A percentile compares a stretch with the other conserved stretches of the same genome.
phyloP scores from a whole-genome alignment of 257 asterid genomes.

The Craterostigma plantagineum region DNA sequence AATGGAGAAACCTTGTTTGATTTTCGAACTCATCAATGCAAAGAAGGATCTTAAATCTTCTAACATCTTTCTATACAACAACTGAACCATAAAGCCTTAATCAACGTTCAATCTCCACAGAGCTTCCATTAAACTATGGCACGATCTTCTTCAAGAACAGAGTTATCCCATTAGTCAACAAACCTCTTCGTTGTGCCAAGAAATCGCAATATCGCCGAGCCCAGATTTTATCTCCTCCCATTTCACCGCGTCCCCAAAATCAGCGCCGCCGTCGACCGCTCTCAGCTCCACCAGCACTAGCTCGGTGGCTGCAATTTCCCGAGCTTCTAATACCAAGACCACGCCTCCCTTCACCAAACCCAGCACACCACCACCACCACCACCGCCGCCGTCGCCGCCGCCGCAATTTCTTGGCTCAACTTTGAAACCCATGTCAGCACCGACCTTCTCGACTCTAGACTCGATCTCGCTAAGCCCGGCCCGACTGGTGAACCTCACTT shows the following conservation, averaged over 20 bases:
- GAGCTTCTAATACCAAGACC: constrained; percentile 26
- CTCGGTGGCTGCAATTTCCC: constrained; percentile 26
- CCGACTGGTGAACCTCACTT: constrained; percentile 43
- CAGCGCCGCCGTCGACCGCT: constrained; percentile 30
- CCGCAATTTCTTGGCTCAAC: constrained; percentile 20
- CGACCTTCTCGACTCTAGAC: constrained; percentile 31
- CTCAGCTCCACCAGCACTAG: constrained; percentile 61
- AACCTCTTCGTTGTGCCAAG: constrained; percentile 20
- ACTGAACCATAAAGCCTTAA: too few species aligned
- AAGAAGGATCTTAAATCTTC: too few species aligned
- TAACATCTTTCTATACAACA: too few species aligned
- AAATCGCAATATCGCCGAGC: constrained; percentile 29
- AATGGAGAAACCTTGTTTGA: too few species aligned
- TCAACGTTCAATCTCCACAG: too few species aligned
- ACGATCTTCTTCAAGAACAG: too few species aligned
- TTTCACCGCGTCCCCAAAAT: constrained; percentile 30
- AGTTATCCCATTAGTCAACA: constrained; percentile 14
- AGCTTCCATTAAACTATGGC: too few species aligned
- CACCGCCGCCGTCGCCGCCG: too few species aligned
- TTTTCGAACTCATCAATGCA: too few species aligned
- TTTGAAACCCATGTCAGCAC: constrained; percentile 38
- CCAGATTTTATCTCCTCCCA: constrained; percentile 56
- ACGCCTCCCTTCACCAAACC: constrained; percentile 42
- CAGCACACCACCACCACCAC: constrained; percentile 23
- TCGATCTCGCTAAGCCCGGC: constrained; percentile 30